Evolutionary conservation across 2,329 filamentous ascomycete species (phyloP), one percentile per base, ranked within the genome.

Genomic region (Ceratocystis alfenasii): DNA sequence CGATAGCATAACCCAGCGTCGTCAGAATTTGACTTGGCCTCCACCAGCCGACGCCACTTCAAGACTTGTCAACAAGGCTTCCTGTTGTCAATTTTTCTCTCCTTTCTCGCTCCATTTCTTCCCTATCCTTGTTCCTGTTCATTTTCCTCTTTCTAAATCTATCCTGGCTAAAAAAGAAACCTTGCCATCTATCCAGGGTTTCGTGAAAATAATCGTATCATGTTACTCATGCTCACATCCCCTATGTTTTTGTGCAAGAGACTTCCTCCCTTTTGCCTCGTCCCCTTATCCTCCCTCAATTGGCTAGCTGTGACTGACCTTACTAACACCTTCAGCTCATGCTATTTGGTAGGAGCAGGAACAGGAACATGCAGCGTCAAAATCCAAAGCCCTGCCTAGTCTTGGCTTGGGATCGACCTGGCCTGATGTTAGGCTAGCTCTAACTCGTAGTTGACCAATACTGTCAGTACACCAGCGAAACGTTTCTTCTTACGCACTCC

Each of bases 271-370:
- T 59, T 59, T 17, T 59, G 28, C 12, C 7, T n/a, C 28, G 17
- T 30, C 46, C 10, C 46, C 53, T 59, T 33, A 17, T 36, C 12
- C 53, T 59, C 25, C 20, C 48, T 5, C 20, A 53, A 59, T 30
- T 15, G 20, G n/a, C 53, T 30, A 4, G n/a, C 53, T 55, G 33
- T 30, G 3, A n/a, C 15, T 30, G 3, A n/a, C 15, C 53, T 30
- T 15, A 59, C 53, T 59, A 59, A 59, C 28, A 33, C 12, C 53
- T n/a, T 33, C 28, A 59, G 53, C 53, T 59, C 53, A 59, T 20
- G 53, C 28, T n/a, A 59, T 33, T 59, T 25, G 7, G 33, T 36
- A 33, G 22, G 22, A 55, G 22, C 22, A 28, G 53, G 53, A 30
- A 59, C 28, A 59, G 53, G 28, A 59, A 59, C 53, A 59, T 10